A percentile compares a stretch with the other conserved stretches of the same genome.
These are phyloP conservation scores for Candida corydali DNA, from an alignment of 805 yeast genomes.

Conservation along the genomic window DNA sequence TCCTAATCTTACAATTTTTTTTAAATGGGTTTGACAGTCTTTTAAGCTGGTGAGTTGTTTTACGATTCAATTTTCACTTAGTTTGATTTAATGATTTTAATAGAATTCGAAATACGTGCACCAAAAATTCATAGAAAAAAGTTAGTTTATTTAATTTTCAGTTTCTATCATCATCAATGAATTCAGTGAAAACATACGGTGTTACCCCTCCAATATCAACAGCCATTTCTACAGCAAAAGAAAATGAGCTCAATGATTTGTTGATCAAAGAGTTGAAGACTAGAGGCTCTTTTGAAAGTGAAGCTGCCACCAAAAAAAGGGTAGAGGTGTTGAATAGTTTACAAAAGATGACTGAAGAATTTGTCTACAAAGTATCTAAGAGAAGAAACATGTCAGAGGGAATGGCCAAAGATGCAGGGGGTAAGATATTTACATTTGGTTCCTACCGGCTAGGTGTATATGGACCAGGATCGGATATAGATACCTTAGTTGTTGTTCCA, in stretches of 20 bases:
- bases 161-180: background rate
- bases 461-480: slow-evolving; percentile 98
- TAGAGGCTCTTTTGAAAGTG: slow-evolving; percentile 87
- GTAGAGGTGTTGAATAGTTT: slow-evolving; percentile 66
- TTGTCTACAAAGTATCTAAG: slow-evolving; percentile 77
- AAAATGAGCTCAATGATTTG: slow-evolving; percentile 67
- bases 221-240: slow-evolving; percentile 82
- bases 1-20: too few species aligned
- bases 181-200: slow-evolving; percentile 39
- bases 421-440: slow-evolving; percentile 94
- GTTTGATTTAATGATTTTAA: too few species aligned
- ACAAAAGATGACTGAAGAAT: slow-evolving; percentile 73
- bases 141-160: background rate
- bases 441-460: slow-evolving; percentile 93
- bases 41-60: too few species aligned
- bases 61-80: too few species aligned
- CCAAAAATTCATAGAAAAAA: background rate
- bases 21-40: too few species aligned
- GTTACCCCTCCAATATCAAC: slow-evolving; percentile 81
- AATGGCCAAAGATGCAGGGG: slow-evolving; percentile 97
- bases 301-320: slow-evolving; percentile 76
- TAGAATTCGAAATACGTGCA: background rate
- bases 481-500: slow-evolving; percentile 94
- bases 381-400: slow-evolving; percentile 93
- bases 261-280: slow-evolving; percentile 74